A percentile compares a stretch with the other conserved stretches of the same genome.
These are phyloP conservation scores for Pseudogymnoascus sp. DNA, from an alignment of 2,329 filamentous ascomycete species.

Conservation along the genomic window DNA sequence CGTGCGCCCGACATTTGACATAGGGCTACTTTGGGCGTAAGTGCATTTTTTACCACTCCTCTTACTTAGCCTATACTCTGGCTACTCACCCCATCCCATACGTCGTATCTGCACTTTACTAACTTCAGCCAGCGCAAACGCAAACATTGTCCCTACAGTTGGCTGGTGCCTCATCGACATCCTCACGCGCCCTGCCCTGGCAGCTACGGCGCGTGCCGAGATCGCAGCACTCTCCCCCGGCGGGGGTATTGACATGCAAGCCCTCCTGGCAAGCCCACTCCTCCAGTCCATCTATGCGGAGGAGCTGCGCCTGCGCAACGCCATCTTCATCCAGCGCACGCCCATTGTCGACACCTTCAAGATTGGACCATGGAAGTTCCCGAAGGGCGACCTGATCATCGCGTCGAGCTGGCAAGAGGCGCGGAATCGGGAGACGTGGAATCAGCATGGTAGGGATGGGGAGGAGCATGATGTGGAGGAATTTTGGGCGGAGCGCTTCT, in stretches of 20 bases:
- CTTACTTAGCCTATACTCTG: neutral
- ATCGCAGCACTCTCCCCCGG: conserved; percentile 14
- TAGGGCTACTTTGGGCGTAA: conserved; percentile 23
- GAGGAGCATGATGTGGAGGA: conserved; percentile 24
- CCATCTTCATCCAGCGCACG: conserved; percentile 14
- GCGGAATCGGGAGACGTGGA: conserved; percentile 27
- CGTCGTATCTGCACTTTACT: neutral
- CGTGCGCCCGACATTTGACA: conserved; percentile 16
- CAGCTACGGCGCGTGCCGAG: conserved; percentile 20
- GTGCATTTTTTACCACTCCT: neutral
- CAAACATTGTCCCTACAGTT: conserved; percentile 22
- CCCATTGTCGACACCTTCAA: conserved; percentile 22
- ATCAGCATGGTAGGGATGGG: conserved; percentile 19
- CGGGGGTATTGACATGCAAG: conserved; percentile 14
- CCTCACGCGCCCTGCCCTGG: conserved; percentile 19
- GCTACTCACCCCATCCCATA: neutral
- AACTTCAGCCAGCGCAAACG: conserved; percentile 19
- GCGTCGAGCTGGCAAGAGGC: conserved; percentile 23
- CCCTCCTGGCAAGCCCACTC: conserved; percentile 22
- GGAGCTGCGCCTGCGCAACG: conserved; percentile 26
- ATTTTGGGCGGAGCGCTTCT: conserved; percentile 33
- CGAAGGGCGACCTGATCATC: conserved; percentile 23
- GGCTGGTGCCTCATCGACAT: conserved; percentile 25
- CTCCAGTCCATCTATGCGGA: conserved; percentile 33
- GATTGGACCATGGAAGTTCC: conserved; percentile 25